These are phyloP conservation scores for Penicillium angulare DNA, from an alignment of 495 filamentous ascomycete genomes.

Conservation along the genomic window DNA sequence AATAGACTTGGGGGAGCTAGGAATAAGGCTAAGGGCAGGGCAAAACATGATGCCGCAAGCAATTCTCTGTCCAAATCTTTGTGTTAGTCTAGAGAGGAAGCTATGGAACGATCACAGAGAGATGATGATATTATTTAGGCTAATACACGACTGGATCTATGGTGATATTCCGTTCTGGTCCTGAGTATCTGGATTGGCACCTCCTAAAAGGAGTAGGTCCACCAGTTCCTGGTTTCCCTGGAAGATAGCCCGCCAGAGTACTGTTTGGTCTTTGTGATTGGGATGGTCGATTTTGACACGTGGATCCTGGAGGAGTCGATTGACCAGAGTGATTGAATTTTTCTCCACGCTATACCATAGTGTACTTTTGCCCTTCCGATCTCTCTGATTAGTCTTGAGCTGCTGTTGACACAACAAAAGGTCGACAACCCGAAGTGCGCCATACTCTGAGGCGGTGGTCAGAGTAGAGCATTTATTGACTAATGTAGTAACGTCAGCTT, in stretches of 20 bases:
- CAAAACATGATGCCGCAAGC: too few relatives aligned
- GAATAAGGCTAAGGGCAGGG: too few relatives aligned
- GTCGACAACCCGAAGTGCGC: not conserved
- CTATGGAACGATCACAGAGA: too few relatives aligned
- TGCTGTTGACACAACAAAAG: not conserved
- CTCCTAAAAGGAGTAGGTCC: not conserved
- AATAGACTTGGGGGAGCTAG: too few relatives aligned
- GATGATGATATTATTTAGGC: too few relatives aligned
- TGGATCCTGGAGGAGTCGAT: not conserved
- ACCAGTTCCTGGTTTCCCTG: not conserved
- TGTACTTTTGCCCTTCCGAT: not conserved
- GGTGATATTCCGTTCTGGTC: not conserved
- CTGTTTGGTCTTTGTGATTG: not conserved
- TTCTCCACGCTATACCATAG: not conserved
- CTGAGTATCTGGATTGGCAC: not conserved
- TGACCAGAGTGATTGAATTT: not conserved
- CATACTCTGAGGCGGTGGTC: not conserved
- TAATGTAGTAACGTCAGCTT: too few relatives aligned
- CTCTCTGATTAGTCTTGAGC: not conserved
- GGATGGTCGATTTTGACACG: not conserved
- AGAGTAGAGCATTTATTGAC: too few relatives aligned
- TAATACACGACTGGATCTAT: not conserved
- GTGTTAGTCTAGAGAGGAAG: too few relatives aligned
- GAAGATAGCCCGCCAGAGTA: not conserved
- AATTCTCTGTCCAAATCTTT: too few relatives aligned